Base-by-base conservation (phyloP, 768 basidiomycete species). In the Macrocybe gigantea region DNA sequence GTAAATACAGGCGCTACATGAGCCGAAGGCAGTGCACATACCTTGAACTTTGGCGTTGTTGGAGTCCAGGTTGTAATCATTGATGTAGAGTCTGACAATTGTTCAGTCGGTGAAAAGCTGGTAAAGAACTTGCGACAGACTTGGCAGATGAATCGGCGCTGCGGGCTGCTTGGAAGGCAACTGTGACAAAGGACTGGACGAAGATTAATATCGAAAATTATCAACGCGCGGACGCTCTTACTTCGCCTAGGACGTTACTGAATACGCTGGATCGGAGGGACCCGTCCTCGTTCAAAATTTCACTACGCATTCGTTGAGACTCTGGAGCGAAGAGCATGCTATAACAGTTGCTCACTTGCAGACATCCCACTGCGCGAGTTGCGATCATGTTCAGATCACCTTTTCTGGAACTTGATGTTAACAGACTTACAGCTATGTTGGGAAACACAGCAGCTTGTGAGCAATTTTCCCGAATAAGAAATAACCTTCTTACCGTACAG, bases 281-380 rank as follows among this genome's bases (percentile, higher is more conserved):
- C 38, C 77, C 75, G 53, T 77, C 70, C 49, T 78, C 77, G 60
- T 77, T 76, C 57, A 79, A 67, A 46, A 73, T 73, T 59, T 78
- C 76, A 49, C 71, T 71, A 29, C 11, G 7, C 60, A 49, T 7
- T 15, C 11, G 38, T 48, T 10, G 43, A 35, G 32, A 15, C 22
- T 15, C 9, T 8, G 29, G 7, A 41, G 31, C 22, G 7, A 6
- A 12, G 13, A 36, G 22, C 1, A 22, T 22, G 22, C n/a, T n/a
- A 38, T 22, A 40, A 9, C 7, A 40, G 33, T 6, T 11, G 54
- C 64, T 37, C 46, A 73, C 70, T 74, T 73, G 64, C 58, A 64
- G 44, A 71, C 70, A 51, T 71, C 69, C 72, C 72, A 73, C 68
- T 71, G 47, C 13, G 5, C 33, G 22, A 1, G 32, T 8, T 6